These are phyloP conservation scores for Odonthalia washingtoniensis DNA, from an alignment of 31 red algal genomes.

Conservation along the genomic window DNA sequence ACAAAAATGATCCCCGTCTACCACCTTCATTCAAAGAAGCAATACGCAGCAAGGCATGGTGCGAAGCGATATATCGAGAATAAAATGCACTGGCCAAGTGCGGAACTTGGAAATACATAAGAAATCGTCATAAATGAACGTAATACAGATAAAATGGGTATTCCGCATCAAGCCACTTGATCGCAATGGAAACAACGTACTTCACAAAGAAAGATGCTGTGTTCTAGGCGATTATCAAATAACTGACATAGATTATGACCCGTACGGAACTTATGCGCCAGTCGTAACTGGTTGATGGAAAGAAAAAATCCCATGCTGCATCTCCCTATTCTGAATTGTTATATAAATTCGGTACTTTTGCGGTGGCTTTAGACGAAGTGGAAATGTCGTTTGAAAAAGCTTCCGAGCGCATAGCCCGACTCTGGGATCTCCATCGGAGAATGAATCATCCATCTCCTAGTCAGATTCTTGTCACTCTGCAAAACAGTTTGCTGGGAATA, in stretches of 20 bases:
- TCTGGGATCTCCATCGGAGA: no score
- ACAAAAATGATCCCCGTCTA: background rate
- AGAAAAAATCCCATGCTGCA: no score
- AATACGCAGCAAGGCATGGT: background rate
- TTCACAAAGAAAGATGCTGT: slow-evolving; percentile 14
- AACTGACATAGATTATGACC: background rate
- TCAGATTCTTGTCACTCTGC: no score
- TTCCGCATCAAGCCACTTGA: background rate
- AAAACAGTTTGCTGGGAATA: no score
- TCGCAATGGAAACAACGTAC: background rate
- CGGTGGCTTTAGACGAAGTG: no score
- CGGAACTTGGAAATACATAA: background rate
- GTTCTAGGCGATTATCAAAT: background rate
- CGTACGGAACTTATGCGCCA: background rate
- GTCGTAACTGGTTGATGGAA: no score
- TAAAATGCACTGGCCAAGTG: background rate
- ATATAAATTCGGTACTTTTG: no score
- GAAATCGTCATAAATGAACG: background rate
- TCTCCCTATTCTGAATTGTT: no score
- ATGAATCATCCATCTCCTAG: no score
- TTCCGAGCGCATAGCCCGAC: no score
- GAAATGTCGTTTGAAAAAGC: no score
- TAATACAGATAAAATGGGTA: background rate
- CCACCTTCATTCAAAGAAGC: background rate
- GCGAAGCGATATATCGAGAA: slow-evolving; percentile 16